Evolutionary conservation across 2,329 filamentous ascomycete species (phyloP).

Genomic region (Aspergillus floridensis): DNA sequence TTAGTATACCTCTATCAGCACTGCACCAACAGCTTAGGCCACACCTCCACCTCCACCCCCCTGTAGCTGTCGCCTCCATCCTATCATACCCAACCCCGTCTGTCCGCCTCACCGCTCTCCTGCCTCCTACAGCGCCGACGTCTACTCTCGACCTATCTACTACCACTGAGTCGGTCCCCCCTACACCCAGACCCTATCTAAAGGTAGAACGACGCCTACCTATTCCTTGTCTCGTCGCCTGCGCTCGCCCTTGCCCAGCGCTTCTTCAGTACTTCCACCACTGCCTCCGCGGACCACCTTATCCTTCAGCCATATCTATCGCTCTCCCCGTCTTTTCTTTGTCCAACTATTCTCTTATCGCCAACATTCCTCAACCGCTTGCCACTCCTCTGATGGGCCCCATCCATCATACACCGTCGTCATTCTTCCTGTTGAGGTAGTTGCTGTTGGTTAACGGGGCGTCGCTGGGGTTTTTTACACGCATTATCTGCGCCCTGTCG

Average conservation of each 20-base stretch:
- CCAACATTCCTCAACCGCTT: constrained; percentile 2
- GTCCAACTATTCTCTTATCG: background rate
- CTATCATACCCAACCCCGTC: constrained; percentile 13
- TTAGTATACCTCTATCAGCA: background rate
- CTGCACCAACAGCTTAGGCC: constrained; percentile 2
- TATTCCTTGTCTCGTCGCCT: background rate
- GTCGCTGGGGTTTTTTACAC: constrained; percentile 18
- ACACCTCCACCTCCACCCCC: constrained; percentile 2
- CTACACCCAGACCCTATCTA: background rate
- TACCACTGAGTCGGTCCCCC: background rate
- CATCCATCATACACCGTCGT: constrained; percentile 23
- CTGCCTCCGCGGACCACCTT: background rate
- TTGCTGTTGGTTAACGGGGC: constrained; percentile 34
- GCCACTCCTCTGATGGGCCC: constrained; percentile 36
- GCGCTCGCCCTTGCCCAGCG: background rate
- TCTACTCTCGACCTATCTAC: background rate
- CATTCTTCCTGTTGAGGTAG: constrained; percentile 35
- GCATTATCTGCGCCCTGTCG: constrained; percentile 22
- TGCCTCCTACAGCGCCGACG: constrained; percentile 3
- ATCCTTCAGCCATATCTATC: background rate
- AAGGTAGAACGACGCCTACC: background rate
- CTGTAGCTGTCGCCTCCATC: constrained; percentile 11
- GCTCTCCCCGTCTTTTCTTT: background rate
- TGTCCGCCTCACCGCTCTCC: constrained; percentile 22
- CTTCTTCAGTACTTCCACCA: background rate